phyloP scores from a whole-genome alignment of 1,284 basidiomycete genomes.

The Rhodotorula mucilaginosa region DNA sequence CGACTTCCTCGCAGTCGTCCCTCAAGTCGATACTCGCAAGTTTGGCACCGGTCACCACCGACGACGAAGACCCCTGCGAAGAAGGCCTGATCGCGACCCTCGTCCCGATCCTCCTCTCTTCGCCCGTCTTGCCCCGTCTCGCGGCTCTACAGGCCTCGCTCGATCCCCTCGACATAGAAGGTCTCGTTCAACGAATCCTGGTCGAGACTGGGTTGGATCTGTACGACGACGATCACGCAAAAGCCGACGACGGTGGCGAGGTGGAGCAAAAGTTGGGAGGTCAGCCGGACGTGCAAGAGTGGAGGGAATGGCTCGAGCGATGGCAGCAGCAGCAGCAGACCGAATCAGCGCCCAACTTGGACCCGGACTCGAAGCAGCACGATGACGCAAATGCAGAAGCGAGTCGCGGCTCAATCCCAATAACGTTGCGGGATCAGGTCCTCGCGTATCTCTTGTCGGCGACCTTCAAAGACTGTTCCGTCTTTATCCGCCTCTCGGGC shows the following conservation, averaged over 20 bases:
- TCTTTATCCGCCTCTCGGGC: conserved; percentile 62
- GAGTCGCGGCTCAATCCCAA: background rate
- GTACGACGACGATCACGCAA: background rate
- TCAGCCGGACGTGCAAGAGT: conserved; percentile 46
- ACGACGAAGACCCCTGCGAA: background rate
- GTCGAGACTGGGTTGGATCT: background rate
- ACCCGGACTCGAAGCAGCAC: background rate
- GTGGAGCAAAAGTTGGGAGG: conserved; percentile 1
- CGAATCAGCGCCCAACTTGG: conserved; percentile 21
- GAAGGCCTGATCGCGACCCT: conserved; percentile 53
- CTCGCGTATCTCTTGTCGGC: conserved; percentile 79
- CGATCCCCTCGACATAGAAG: conserved; percentile 77
- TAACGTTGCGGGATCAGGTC: conserved; percentile 57
- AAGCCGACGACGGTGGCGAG: background rate
- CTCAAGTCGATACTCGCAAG: background rate
- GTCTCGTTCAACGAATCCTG: conserved; percentile 52
- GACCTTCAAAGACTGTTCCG: conserved; percentile 94
- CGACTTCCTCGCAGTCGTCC: too few relatives aligned
- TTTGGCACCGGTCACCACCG: background rate
- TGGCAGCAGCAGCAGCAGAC: background rate
- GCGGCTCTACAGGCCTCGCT: conserved; percentile 69
- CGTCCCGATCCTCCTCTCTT: conserved; percentile 57
- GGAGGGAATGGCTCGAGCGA: conserved; percentile 33
- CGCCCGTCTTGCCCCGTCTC: conserved; percentile 61
- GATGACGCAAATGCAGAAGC: background rate